phyloP scores from a whole-genome alignment of 2,329 filamentous ascomycete genomes.

The Plectosphaerella cucumerina region DNA sequence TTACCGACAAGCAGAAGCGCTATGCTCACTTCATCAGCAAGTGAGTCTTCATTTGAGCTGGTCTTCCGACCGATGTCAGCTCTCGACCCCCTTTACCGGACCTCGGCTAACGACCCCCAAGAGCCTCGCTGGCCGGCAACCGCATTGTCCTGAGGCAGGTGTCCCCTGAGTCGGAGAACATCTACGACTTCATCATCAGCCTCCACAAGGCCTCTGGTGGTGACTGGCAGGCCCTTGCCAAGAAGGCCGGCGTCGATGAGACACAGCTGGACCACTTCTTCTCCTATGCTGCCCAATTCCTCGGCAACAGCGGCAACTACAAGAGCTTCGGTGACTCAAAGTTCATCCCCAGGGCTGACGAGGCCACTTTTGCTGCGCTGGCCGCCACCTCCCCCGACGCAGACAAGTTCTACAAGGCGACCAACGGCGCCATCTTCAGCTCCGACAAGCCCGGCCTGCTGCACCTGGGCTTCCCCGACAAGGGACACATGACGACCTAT shows the following conservation, averaged over 20 bases:
- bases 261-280: conserved; percentile 65
- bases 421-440: conserved; percentile 69
- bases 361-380: conserved; percentile 60
- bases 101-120: conserved; percentile 26
- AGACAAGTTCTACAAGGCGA: conserved; percentile 60
- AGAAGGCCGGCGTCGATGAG: conserved; percentile 60
- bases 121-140: conserved; percentile 72
- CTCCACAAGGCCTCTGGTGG: conserved; percentile 64
- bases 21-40: conserved; percentile 89
- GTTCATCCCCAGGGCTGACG: conserved; percentile 69
- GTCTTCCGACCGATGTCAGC: too few relatives aligned
- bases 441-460: conserved; percentile 59
- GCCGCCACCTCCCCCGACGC: conserved; percentile 58
- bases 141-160: conserved; percentile 77
- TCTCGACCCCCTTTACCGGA: too few relatives aligned
- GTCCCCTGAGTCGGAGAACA: conserved; percentile 75
- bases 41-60: conserved; percentile 30
- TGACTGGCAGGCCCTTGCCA: conserved; percentile 65
- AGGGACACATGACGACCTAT: conserved; percentile 76
- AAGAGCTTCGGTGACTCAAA: conserved; percentile 85
- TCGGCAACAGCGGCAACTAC: conserved; percentile 80
- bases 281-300: conserved; percentile 73
- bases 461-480: conserved; percentile 71
- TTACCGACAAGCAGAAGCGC: conserved; percentile 73
- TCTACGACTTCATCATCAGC: conserved; percentile 76